phyloP scores from a whole-genome alignment of 768 basidiomycete genomes.

The Amanita rimosa region DNA sequence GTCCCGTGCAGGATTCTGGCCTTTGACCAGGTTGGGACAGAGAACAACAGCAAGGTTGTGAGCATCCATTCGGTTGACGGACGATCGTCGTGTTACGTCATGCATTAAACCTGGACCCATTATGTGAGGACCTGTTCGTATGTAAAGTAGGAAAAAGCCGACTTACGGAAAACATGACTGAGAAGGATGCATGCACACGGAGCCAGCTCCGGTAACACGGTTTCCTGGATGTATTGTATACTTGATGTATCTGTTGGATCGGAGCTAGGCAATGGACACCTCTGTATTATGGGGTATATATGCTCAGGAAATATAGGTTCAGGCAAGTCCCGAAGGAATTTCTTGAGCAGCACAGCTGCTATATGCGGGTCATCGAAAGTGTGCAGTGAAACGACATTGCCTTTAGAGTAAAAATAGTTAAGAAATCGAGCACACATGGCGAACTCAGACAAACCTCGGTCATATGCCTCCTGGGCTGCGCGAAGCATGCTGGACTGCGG shows the following conservation, averaged over 20 bases:
- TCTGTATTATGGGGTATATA: slow-evolving; percentile 51
- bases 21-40: slow-evolving; percentile 67
- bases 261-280: slow-evolving; percentile 50
- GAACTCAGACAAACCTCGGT: slow-evolving; percentile 41
- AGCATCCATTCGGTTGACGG: slow-evolving; percentile 71
- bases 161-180: slow-evolving; percentile 55
- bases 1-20: slow-evolving; percentile 57
- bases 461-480: slow-evolving; percentile 76
- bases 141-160: neutral
- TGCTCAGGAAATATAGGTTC: slow-evolving; percentile 67
- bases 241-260: slow-evolving; percentile 46
- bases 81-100: slow-evolving; percentile 60
- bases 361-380: slow-evolving; percentile 70
- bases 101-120: slow-evolving; percentile 56
- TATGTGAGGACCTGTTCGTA: neutral
- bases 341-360: slow-evolving; percentile 79
- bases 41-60: slow-evolving; percentile 74
- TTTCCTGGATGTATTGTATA: slow-evolving; percentile 58
- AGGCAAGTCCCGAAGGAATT: slow-evolving; percentile 73
- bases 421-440: neutral
- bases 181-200: slow-evolving; percentile 67
- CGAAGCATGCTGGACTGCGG: slow-evolving; percentile 58
- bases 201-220: slow-evolving; percentile 53
- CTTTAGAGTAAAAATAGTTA: slow-evolving; percentile 20
- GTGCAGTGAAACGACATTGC: slow-evolving; percentile 69